Conservation (phyloP, 2,329 filamentous ascomycete genomes). For the Amauroascus verrucosus region DNA sequence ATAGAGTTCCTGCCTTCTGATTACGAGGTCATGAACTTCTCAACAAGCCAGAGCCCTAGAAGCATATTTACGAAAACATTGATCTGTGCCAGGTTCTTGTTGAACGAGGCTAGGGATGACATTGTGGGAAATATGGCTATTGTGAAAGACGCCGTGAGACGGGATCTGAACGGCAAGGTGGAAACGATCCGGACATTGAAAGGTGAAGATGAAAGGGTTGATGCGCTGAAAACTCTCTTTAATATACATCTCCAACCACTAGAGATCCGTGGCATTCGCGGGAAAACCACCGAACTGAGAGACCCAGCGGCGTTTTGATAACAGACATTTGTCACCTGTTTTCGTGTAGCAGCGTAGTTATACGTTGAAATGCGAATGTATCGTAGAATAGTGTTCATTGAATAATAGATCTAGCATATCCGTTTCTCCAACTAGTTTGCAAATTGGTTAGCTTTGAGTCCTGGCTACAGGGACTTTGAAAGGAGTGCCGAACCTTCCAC, state of each 20-base stretch:
- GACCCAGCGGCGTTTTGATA: background rate
- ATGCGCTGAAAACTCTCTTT: constrained; percentile 44
- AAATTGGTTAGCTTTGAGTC: background rate
- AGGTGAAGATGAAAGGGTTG: constrained; percentile 46
- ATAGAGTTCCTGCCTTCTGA: constrained; percentile 53
- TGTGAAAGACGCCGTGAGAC: constrained; percentile 44
- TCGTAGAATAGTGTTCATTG: constrained; percentile 6
- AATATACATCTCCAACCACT: constrained; percentile 42
- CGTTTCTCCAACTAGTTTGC: constrained; percentile 31
- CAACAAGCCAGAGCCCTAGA: constrained; percentile 40
- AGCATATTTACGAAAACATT: constrained; percentile 48
- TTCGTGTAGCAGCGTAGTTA: background rate
- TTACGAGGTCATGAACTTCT: constrained; percentile 52
- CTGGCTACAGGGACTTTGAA: constrained; percentile 8
- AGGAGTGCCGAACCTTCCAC: constrained; percentile 46
- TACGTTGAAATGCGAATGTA: background rate
- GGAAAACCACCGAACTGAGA: constrained; percentile 37
- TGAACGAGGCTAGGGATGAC: constrained; percentile 38
- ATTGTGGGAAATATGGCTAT: constrained; percentile 48
- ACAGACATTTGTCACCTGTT: background rate
- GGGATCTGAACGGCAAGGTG: constrained; percentile 43
- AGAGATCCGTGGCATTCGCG: constrained; percentile 43
- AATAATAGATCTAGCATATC: constrained; percentile 25
- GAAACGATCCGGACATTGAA: constrained; percentile 39
- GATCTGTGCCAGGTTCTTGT: constrained; percentile 46